These are phyloP conservation scores for Cercospora janseana DNA, from an alignment of 2,329 filamentous ascomycete genomes.

Conservation along the genomic window DNA sequence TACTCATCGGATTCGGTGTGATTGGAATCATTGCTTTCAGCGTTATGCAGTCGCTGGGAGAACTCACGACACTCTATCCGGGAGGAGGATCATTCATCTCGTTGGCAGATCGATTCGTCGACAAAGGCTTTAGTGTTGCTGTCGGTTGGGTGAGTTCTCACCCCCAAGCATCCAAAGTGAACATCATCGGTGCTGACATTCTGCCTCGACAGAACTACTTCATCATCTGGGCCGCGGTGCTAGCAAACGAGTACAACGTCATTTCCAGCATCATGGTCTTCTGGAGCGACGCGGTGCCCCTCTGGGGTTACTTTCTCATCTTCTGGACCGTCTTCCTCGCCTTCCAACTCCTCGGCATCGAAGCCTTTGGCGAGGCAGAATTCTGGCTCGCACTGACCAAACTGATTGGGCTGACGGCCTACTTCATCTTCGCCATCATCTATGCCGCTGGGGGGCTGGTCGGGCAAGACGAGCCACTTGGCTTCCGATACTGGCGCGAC, in stretches of 20 bases:
- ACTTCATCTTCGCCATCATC: conserved; percentile 44
- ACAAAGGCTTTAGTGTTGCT: conserved; percentile 66
- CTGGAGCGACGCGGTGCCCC: conserved; percentile 56
- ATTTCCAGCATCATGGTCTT: conserved; percentile 65
- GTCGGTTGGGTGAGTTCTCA: conserved; percentile 59
- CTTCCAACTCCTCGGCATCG: conserved; percentile 44
- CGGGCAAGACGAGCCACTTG: conserved; percentile 32
- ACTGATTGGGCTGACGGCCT: conserved; percentile 39
- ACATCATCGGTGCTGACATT: background rate
- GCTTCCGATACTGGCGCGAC: conserved; percentile 40
- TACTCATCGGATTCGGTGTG: conserved; percentile 70
- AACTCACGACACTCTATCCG: conserved; percentile 71
- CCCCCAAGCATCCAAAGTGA: background rate
- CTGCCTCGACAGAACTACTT: conserved; percentile 59
- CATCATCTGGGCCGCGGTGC: conserved; percentile 64
- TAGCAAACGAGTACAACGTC: conserved; percentile 70
- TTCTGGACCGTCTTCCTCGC: conserved; percentile 42
- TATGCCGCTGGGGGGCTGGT: conserved; percentile 37
- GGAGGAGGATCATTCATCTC: conserved; percentile 70
- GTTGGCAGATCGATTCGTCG: conserved; percentile 67
- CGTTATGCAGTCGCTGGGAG: conserved; percentile 72
- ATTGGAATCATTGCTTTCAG: conserved; percentile 67
- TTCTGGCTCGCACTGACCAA: conserved; percentile 48
- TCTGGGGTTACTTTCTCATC: conserved; percentile 45
- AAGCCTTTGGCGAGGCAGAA: conserved; percentile 45